Conservation (phyloP, 2,329 filamentous ascomycete genomes). For the Colletotrichum neosansevieriae region DNA sequence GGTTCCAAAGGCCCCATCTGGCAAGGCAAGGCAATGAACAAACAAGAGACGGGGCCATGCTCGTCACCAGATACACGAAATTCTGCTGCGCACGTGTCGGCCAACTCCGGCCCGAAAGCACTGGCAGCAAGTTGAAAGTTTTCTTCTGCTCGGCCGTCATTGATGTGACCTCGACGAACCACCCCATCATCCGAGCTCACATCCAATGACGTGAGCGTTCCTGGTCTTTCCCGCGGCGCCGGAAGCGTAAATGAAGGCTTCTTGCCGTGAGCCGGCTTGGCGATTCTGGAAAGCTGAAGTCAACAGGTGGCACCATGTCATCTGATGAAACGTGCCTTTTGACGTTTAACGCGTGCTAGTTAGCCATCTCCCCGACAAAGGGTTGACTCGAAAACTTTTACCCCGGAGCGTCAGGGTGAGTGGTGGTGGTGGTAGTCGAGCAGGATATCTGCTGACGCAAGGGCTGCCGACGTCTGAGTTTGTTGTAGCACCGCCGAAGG, state of each 20-base stretch:
- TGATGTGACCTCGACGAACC: background rate
- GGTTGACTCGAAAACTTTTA: background rate
- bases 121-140: conserved; percentile 3
- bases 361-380: background rate
- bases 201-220: background rate
- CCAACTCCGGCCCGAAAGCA: conserved; percentile 6
- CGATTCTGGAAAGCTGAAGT: conserved; percentile 1
- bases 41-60: background rate
- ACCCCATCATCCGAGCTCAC: background rate
- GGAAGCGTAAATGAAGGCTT: background rate
- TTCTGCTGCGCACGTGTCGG: background rate
- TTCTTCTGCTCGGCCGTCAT: background rate
- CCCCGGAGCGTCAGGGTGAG: too few relatives aligned
- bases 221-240: too few relatives aligned
- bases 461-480: conserved; percentile 6
- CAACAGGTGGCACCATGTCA: background rate
- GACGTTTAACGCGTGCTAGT: conserved; percentile 10
- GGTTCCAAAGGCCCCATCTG: too few relatives aligned
- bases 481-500: background rate
- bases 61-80: background rate
- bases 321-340: background rate
- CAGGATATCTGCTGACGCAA: background rate
- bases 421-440: background rate
- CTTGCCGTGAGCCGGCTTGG: background rate
- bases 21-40: too few relatives aligned